Evolutionary conservation across 2,329 filamentous ascomycete species (phyloP).

Genomic region (Acephala macrosclerotiorum): DNA sequence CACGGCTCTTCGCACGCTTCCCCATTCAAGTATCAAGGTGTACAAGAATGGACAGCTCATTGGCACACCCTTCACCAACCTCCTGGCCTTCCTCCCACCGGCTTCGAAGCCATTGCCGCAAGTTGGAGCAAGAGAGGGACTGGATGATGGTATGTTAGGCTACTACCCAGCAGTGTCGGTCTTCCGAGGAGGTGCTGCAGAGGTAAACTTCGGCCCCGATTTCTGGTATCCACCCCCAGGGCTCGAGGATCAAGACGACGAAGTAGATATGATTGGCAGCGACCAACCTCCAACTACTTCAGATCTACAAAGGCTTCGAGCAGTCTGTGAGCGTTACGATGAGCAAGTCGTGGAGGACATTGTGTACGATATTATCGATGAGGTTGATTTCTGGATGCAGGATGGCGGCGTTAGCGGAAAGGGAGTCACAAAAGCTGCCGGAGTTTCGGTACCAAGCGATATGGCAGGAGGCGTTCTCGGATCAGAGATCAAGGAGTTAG

Average conservation of each 20-base stretch:
- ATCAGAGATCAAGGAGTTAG: slow-evolving; percentile 69
- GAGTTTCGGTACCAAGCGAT: slow-evolving; percentile 32
- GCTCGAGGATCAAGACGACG: slow-evolving; percentile 52
- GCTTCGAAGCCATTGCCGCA: slow-evolving; percentile 75
- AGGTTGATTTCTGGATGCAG: slow-evolving; percentile 88
- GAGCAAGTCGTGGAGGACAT: slow-evolving; percentile 97
- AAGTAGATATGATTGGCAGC: slow-evolving; percentile 56
- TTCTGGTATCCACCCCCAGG: slow-evolving; percentile 87
- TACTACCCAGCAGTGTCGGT: slow-evolving; percentile 95
- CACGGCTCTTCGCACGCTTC: slow-evolving; percentile 83
- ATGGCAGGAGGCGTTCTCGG: slow-evolving; percentile 49
- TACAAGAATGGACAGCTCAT: slow-evolving; percentile 92
- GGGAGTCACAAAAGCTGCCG: slow-evolving; percentile 35
- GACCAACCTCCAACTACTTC: slow-evolving; percentile 43
- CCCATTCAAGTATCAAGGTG: slow-evolving; percentile 83
- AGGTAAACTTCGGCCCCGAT: slow-evolving; percentile 92
- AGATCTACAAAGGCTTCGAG: slow-evolving; percentile 51
- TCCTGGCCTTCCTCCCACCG: slow-evolving; percentile 90
- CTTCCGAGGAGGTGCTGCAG: slow-evolving; percentile 88
- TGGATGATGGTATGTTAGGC: slow-evolving; percentile 93
- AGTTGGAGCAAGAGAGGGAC: slow-evolving; percentile 80
- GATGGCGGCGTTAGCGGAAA: slow-evolving; percentile 48
- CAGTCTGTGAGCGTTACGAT: slow-evolving; percentile 80
- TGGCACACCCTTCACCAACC: slow-evolving; percentile 86
- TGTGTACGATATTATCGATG: slow-evolving; percentile 91